These are phyloP conservation scores for Pseudohyphozyma bogoriensis DNA, from an alignment of 768 basidiomycete species.

Conservation along the genomic window DNA sequence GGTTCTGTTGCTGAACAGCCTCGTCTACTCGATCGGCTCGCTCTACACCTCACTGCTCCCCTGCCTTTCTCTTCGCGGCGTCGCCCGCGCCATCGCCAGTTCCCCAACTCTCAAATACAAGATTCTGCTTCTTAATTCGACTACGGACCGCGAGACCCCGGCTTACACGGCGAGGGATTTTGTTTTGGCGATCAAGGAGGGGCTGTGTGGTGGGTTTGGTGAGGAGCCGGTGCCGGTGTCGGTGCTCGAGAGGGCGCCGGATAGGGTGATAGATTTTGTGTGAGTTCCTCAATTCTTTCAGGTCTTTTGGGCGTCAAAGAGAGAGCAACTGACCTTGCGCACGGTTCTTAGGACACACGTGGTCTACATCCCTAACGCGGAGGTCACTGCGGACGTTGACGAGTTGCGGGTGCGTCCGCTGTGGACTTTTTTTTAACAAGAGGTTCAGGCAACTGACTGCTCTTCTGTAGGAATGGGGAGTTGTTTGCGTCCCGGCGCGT, in stretches of 20 bases:
- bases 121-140: conserved; percentile 27
- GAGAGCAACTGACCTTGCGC: no score
- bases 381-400: no score
- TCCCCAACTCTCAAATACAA: conserved; percentile 15
- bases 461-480: no score
- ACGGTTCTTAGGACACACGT: no score
- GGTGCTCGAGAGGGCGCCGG: neutral
- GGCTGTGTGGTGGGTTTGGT: neutral
- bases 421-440: no score
- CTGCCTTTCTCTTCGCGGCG: conserved; percentile 26
- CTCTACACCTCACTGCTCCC: conserved; percentile 31
- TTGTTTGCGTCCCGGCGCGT: no score
- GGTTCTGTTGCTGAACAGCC: neutral
- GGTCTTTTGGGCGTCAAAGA: no score
- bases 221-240: neutral
- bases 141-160: conserved; percentile 28
- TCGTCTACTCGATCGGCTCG: conserved; percentile 25
- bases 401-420: no score
- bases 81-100: conserved; percentile 21
- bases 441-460: no score
- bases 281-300: no score
- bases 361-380: no score
- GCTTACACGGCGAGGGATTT: conserved; percentile 23
- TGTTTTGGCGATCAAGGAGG: conserved; percentile 12
- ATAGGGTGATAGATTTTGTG: conserved; percentile 1